Evolutionary conservation across 2,329 filamentous ascomycete genomes (phyloP), one percentile per base, ranked within the genome.

Genomic region (Penicillium sp.): DNA sequence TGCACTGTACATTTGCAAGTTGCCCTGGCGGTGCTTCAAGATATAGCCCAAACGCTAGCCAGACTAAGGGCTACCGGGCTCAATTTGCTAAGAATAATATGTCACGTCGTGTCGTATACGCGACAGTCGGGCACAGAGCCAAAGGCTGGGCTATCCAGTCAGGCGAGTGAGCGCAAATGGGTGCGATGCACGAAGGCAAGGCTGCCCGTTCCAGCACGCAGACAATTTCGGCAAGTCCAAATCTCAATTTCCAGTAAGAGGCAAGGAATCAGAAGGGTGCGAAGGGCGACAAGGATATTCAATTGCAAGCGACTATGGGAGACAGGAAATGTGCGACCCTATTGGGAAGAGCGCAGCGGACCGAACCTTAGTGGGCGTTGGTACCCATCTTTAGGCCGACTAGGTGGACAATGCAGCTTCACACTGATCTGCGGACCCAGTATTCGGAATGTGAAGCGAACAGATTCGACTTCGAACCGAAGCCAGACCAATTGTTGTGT

Each of bases 1-100:
- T 59, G 61, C 51, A 63, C 54, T 59, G 63, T 67, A 69, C 65
- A 62, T 69, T 65, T 67, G 62, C 45, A 65, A 65, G 51, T 52
- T 55, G 57, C 53, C 59, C 55, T 57, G 62, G 58, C 58, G 56
- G 56, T 51, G 49, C 53, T 58, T 55, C 52, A 66, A 67, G 61
- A 69, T 68, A 69, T 70, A 65, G 61, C 63, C 61, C 62, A 62
- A 66, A 58, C 47, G 15, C 41, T 39, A 50, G 30, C 47, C 49
- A 46, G 53, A 52, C 55, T 61, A 62, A 42, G 54, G 46, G 47
- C 50, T 51, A 60, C 46, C 56, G 53, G 52, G 30, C 47, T 55
- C 52, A 47, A 42, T 57, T 53, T 41, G 50, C 41, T 53, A 57
- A 40, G 49, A 56, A 44, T 55, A 57, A 49, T 52, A 51, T 59